phyloP scores from a whole-genome alignment of 495 filamentous ascomycete species.

The Zalerion maritima region DNA sequence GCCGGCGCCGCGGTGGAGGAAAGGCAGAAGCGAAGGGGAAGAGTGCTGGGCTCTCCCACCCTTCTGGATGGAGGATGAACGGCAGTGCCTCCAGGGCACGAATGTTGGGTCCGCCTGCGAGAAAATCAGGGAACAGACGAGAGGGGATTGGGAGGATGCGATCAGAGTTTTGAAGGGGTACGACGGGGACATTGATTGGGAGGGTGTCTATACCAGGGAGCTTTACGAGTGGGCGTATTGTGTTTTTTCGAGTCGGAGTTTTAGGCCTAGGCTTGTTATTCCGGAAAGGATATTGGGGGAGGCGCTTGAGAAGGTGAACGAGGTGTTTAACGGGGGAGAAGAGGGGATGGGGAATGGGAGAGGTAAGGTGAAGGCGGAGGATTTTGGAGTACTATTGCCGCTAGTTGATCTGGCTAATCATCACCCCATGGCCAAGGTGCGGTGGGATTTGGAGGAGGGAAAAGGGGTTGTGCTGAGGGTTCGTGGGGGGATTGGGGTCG shows the following conservation, averaged over 20 bases:
- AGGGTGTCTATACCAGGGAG: constrained; percentile 19
- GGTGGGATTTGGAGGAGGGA: constrained; percentile 20
- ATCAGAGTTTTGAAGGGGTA: constrained; percentile 22
- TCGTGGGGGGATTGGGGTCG: no score
- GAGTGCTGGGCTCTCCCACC: constrained; percentile 24
- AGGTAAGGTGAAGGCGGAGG: constrained; percentile 19
- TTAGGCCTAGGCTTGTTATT: constrained; percentile 31
- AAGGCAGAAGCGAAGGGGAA: constrained; percentile 23
- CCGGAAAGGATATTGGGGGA: constrained; percentile 7
- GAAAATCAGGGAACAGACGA: constrained; percentile 26
- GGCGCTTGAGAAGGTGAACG: constrained; percentile 4
- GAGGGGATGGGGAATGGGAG: constrained; percentile 5
- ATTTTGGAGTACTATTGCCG: constrained; percentile 38
- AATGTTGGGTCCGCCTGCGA: constrained; percentile 31
- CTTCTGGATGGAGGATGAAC: constrained; percentile 30
- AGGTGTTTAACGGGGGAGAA: not conserved
- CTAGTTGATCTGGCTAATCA: constrained; percentile 41
- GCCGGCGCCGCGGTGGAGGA: no score
- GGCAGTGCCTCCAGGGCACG: constrained; percentile 31
- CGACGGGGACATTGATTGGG: constrained; percentile 12
- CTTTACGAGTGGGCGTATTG: constrained; percentile 41
- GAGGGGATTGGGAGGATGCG: constrained; percentile 28
- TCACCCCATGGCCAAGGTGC: constrained; percentile 23
- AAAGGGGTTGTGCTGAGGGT: constrained; percentile 9
- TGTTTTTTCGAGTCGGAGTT: constrained; percentile 40